Evolutionary conservation across 371 early-diverging fungal genomes (phyloP), one percentile per base, ranked within the genome.

Genomic region (Circinella umbellata): DNA sequence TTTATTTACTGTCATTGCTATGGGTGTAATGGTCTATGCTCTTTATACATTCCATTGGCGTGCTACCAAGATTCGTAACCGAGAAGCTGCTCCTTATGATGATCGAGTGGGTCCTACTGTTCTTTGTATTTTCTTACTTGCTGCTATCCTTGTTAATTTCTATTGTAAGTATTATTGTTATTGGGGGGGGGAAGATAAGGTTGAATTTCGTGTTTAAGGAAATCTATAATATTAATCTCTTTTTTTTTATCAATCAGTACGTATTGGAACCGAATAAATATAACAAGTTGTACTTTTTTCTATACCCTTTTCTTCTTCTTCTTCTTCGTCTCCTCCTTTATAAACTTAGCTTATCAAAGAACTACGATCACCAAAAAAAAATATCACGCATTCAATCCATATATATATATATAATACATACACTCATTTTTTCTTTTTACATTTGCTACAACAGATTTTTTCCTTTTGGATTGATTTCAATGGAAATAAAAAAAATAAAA

Each of bases 11-110:
- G 67, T 90, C 46, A 91, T 97, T 39, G 83, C 91, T 37, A 77
- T 91, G 72, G 79, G 83, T 35, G 85, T 93, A 67, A 89, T 91
- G 82, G 71, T 92, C 38, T 94, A 94, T 75, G 91, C 94, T 0
- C 78, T 94, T 34, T 89, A 84, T 64, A 84, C 93, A 36, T 96
- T 90, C 83, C 89, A 92, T 68, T 96, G 95, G 95, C 82, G 97
- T 42, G 95, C 94, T 0, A 80, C 88, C 48, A 80, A 81, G 61
- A 88, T 88, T 69, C 74, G 88, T 4, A 84, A 79, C 72, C 76
- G 86, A 36, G 75, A 80, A 73, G 75, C 81, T 37, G 88, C 86
- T 8, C 86, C 88, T 11, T 88, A 88, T 68, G 88, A 87, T 63
- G 87, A 87, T 71, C 78, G 85, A 3, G 81, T 84, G 34, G 87